These are phyloP conservation scores for Zostera marina DNA, from an alignment of 116 monocot genomes.

Conservation along the genomic window DNA sequence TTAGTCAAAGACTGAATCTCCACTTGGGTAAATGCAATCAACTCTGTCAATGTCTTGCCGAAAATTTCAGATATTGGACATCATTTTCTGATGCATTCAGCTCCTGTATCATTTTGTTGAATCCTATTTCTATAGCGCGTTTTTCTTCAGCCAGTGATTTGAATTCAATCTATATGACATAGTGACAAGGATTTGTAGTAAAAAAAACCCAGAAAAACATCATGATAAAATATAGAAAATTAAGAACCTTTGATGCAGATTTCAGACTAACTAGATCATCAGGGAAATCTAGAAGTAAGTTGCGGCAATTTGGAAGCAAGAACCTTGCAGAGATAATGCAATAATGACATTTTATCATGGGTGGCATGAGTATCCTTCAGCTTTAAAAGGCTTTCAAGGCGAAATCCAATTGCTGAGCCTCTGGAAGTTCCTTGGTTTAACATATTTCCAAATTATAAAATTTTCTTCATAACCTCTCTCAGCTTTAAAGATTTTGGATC, in stretches of 20 bases:
- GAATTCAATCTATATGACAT: constrained; percentile 81
- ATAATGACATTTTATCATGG: constrained; percentile 78
- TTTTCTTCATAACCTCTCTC: constrained; percentile 96
- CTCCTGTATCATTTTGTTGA: constrained; percentile 71
- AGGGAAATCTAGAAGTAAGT: constrained; percentile 67
- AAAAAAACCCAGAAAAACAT: not conserved
- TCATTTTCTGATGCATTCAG: constrained; percentile 80
- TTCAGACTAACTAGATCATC: constrained; percentile 61
- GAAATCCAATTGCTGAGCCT: constrained; percentile 92
- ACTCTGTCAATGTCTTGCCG: constrained; percentile 16
- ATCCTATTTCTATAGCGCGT: constrained; percentile 77
- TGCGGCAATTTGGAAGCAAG: constrained; percentile 60
- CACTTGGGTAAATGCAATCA: no score
- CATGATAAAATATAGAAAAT: not conserved
- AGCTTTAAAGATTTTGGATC: constrained; percentile 83
- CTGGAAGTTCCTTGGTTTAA: constrained; percentile 96
- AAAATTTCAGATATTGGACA: constrained; percentile 81
- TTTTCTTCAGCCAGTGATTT: constrained; percentile 80
- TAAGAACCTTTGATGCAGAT: constrained; percentile 76
- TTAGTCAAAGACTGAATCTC: no score
- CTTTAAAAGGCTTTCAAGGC: constrained; percentile 90
- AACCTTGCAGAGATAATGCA: constrained; percentile 96
- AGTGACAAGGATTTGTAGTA: constrained; percentile 3
- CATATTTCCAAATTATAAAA: constrained; percentile 80
- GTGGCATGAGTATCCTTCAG: constrained; percentile 84